Evolutionary conservation across 331 rosid genomes (phyloP).

Genomic region (Malus hybrid): DNA sequence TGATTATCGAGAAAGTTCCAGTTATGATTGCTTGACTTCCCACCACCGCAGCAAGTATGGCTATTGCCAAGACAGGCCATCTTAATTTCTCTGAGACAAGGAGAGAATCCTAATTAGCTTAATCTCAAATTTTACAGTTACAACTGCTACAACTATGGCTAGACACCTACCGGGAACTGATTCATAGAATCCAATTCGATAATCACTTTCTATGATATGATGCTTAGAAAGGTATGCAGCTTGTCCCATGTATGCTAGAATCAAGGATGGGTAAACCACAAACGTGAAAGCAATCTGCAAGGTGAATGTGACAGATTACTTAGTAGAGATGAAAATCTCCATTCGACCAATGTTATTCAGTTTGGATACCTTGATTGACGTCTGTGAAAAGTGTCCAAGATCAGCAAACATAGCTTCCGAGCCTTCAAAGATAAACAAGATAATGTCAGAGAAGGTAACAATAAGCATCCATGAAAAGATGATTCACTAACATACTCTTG

Average conservation of each 20-base stretch:
- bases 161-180: slow-evolving; percentile 82
- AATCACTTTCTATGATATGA: slow-evolving; percentile 51
- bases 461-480: not conserved
- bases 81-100: slow-evolving; percentile 52
- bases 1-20: slow-evolving; percentile 94
- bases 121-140: not conserved
- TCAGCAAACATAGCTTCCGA: slow-evolving; percentile 99
- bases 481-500: slow-evolving; percentile 9
- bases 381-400: slow-evolving; percentile 87
- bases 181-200: slow-evolving; percentile 82
- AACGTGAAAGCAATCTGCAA: slow-evolving; percentile 94
- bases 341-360: not conserved
- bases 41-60: slow-evolving; percentile 96
- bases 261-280: slow-evolving; percentile 85
- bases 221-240: slow-evolving; percentile 96
- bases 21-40: slow-evolving; percentile 98
- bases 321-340: not conserved
- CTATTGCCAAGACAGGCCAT: slow-evolving; percentile 95
- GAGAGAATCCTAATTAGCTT: not conserved
- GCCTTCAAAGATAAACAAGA: slow-evolving; percentile 40
- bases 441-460: slow-evolving; percentile 18
- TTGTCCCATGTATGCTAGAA: slow-evolving; percentile 98
- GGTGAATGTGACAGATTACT: not conserved
- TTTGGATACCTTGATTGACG: slow-evolving; percentile 75
- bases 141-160: not conserved